Evolutionary conservation across 768 basidiomycete species (phyloP), one percentile per base, ranked within the genome.

Genomic region (Hirschioporus abietinus): DNA sequence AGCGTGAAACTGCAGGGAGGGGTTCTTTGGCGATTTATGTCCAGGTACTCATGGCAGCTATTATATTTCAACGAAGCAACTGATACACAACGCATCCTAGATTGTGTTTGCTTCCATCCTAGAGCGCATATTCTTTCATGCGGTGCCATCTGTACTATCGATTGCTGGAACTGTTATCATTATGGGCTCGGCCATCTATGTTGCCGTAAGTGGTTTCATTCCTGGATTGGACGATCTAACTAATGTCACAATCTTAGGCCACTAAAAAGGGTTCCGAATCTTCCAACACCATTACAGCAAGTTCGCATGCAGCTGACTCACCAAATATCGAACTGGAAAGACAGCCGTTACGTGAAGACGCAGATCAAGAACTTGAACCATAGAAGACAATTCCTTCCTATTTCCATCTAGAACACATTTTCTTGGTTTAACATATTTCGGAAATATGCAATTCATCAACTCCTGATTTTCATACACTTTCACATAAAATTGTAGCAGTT

Each of bases 51-150:
- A 59, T n/a, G 25, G 58, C n/a, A n/a, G n/a, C n/a, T n/a, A n/a
- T n/a, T n/a, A 59, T 26, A 2, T 6, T 59, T 3, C 12, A 18
- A 26, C 25, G 7, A n/a, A 59, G 7, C n/a, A 26, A 25, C 17
- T 6, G 24, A 58, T 7, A 25, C 52, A 42, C 23, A 15, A 35
- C 60, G n/a, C 18, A 8, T 27, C 24, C 20, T 69, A 90, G 83
- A 82, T 93, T 42, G 78, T 92, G n/a, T 93, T 88, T 71, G 86
- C 90, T 0, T 78, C 83, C 1, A 72, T 87, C 20, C 78, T 92
- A 9, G 89, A 95, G 73, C 78, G 84, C 5, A 68, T 89, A 58
- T 82, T 90, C 70, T 91, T 93, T 74, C 79, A 85, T 60, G 81
- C 81, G 0, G 73, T 78, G 6, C 91, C 90, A 0, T 83, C 89